Evolutionary conservation across 2,329 filamentous ascomycete species (phyloP).

Genomic region (Beauveria pseudobassiana): DNA sequence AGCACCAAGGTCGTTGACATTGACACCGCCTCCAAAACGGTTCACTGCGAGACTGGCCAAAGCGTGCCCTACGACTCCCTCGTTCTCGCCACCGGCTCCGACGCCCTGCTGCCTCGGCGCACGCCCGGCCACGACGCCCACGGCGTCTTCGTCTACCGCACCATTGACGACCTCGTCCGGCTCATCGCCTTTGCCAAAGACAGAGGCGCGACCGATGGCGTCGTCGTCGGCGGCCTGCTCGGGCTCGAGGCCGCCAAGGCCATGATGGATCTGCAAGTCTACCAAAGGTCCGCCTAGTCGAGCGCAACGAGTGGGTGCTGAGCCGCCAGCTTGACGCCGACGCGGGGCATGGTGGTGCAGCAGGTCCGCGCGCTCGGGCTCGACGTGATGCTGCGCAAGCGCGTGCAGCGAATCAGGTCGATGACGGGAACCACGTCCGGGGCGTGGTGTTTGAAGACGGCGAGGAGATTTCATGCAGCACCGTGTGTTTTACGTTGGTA

Average conservation of each 20-base stretch:
- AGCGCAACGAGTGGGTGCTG: slow-evolving; percentile 76
- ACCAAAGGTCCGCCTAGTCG: slow-evolving; percentile 68
- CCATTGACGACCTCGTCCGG: slow-evolving; percentile 5
- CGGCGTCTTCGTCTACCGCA: slow-evolving; percentile 77
- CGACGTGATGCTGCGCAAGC: slow-evolving; percentile 70
- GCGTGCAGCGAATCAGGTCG: slow-evolving; percentile 66
- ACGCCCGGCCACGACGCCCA: slow-evolving; percentile 76
- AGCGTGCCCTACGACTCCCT: slow-evolving; percentile 66
- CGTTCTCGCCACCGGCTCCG: slow-evolving; percentile 72
- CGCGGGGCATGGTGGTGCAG: slow-evolving; percentile 73
- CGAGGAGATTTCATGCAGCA: slow-evolving; percentile 66
- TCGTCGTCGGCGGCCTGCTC: slow-evolving; percentile 75
- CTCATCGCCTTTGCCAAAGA: slow-evolving; percentile 66
- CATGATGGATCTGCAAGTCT: slow-evolving; percentile 78
- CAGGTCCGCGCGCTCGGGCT: slow-evolving; percentile 73
- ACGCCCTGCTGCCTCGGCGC: slow-evolving; percentile 60
- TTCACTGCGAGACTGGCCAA: slow-evolving; percentile 10
- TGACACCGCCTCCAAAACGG: slow-evolving; percentile 25
- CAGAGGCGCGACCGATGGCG: slow-evolving; percentile 60
- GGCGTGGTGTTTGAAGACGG: slow-evolving; percentile 78
- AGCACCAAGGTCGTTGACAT: slow-evolving; percentile 65
- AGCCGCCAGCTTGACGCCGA: slow-evolving; percentile 76
- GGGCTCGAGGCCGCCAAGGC: slow-evolving; percentile 87
- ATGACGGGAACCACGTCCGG: slow-evolving; percentile 58
- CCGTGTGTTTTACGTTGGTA: slow-evolving; percentile 83